Base-by-base conservation (phyloP, 1,139 yeast genomes). In the Protomyces lactucae-debilis region DNA sequence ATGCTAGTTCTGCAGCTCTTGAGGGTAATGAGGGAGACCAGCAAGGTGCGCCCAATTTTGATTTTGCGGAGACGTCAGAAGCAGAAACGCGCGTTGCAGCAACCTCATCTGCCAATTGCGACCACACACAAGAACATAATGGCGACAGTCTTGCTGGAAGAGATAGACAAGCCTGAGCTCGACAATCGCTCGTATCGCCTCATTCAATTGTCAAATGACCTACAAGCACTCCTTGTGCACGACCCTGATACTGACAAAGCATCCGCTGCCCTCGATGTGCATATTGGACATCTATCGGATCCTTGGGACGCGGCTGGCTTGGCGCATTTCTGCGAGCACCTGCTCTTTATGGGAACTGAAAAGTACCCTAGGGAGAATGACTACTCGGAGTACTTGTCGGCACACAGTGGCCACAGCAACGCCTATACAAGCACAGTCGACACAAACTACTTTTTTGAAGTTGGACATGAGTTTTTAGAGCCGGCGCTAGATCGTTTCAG, bases 271-370 rank as follows among this genome's bases (percentile, higher is more conserved):
- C 77, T 93, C 66, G 97, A 90, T 72, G 98, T 93, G 40, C 85
- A 88, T 71, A 93, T 91, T 28, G 99, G 99, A 21, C 82, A 97
- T 3, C 88, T 87, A 73, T 83, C 88, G 60, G 98, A 93, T 72
- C 89, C 88, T 21, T 79, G 81, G 60, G 78, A 80, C 36, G 75
- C 90, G 37, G 87, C 92, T 1, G 99, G 99, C 0, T 78, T 93
- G 68, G 99, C 99, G 2, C 99, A 93, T 76, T 93, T 93, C 75
- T 91, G 97, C 76, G 99, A 93, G 77, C 99, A 93, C 76, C 79
- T 93, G 70, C 79, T 93, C 67, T 93, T 93, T 74, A 90, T 93
- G 97, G 99, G 99, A n/a, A 92, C 98, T 3, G 80, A 83, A 70
- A 92, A 91, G 76, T 93, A 87, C 72, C 99, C 99, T 0, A 80